A percentile compares a stretch with the other conserved stretches of the same genome.
These are phyloP conservation scores for Cladosporium oxysporum DNA, from an alignment of 2,329 filamentous ascomycete species.

Conservation along the genomic window DNA sequence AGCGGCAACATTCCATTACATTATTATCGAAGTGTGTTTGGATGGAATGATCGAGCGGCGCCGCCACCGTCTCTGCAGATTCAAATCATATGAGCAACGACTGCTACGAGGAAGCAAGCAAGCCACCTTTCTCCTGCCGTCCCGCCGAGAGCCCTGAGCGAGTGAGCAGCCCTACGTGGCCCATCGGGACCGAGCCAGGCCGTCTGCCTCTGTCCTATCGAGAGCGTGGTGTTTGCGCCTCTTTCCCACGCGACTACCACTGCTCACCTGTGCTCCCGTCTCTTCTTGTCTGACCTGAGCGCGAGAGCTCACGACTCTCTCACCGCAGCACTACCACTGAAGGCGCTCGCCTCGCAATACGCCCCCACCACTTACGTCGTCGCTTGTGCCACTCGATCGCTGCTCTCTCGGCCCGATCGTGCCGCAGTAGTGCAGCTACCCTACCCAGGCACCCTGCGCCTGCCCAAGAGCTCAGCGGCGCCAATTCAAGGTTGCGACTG, in stretches of 20 bases:
- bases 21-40: not conserved
- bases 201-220: not conserved
- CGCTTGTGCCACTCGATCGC: slow-evolving; percentile 1
- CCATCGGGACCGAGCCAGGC: not conserved
- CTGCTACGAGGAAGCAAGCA: not conserved
- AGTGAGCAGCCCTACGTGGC: not conserved
- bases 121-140: not conserved
- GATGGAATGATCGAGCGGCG: not conserved
- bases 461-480: not conserved
- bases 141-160: not conserved
- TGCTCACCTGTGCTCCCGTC: not conserved
- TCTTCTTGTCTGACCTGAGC: not conserved
- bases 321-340: not conserved
- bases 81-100: not conserved
- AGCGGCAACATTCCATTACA: not conserved
- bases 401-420: not conserved
- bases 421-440: slow-evolving; percentile 5
- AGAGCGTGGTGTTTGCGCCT: not conserved
- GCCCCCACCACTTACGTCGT: not conserved
- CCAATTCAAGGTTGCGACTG: not conserved
- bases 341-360: not conserved
- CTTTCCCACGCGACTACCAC: not conserved
- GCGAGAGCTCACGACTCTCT: not conserved
- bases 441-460: not conserved
- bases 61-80: not conserved